Evolutionary conservation across 176 grass and related monocot species (phyloP).

Genomic region (Zoysia japonica): DNA sequence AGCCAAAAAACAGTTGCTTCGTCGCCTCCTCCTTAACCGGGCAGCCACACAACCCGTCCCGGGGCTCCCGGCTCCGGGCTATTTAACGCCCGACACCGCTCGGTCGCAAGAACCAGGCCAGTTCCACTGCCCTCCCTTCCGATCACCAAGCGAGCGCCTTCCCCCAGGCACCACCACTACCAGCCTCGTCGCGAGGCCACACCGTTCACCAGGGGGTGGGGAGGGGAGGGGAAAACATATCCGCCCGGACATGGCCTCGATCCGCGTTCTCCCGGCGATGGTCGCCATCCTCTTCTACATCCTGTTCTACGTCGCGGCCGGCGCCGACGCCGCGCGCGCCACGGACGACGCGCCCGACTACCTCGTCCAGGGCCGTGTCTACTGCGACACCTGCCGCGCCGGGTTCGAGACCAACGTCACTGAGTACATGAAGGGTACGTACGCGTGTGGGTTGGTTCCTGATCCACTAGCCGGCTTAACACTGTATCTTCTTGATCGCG

Average conservation of each 20-base stretch:
- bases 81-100: slow-evolving; percentile 18
- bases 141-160: slow-evolving; percentile 24
- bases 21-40: background rate
- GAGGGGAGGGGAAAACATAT: slow-evolving; percentile 26
- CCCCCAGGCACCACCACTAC: background rate
- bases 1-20: background rate
- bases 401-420: slow-evolving; percentile 78
- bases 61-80: background rate
- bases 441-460: too few relatives aligned
- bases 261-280: slow-evolving; percentile 36
- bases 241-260: slow-evolving; percentile 51
- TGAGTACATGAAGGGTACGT: slow-evolving; percentile 64
- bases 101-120: slow-evolving; percentile 8
- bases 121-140: slow-evolving; percentile 31
- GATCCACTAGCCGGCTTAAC: background rate
- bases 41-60: slow-evolving; percentile 12
- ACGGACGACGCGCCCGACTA: slow-evolving; percentile 32
- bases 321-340: slow-evolving; percentile 1
- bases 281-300: slow-evolving; percentile 36
- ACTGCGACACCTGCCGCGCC: slow-evolving; percentile 84
- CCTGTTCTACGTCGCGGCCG: slow-evolving; percentile 45
- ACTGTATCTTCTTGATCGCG: slow-evolving; percentile 3
- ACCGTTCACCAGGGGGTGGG: slow-evolving; percentile 19
- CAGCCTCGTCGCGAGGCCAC: slow-evolving; percentile 19
- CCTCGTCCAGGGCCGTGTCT: slow-evolving; percentile 67